Conservation (phyloP, 352 stramenopile genomes). For the Globisporangium cederbergense region DNA sequence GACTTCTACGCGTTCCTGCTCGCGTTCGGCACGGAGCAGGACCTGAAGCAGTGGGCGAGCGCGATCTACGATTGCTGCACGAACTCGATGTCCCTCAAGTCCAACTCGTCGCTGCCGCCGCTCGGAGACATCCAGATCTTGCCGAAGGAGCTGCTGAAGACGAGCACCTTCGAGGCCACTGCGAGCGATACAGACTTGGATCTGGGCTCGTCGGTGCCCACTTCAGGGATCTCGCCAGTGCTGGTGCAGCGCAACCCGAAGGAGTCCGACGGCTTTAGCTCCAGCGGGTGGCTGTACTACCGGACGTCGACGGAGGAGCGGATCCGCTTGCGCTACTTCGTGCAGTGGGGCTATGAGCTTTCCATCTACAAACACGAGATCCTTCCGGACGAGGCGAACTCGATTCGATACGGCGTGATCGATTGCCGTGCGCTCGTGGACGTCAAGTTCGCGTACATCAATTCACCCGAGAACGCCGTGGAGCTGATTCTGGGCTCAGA, state of each 20-base stretch:
- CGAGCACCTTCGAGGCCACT: slow-evolving; percentile 62
- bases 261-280: slow-evolving; percentile 44
- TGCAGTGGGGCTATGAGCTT: slow-evolving; percentile 85
- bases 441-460: slow-evolving; percentile 81
- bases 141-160: slow-evolving; percentile 85
- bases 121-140: slow-evolving; percentile 75
- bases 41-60: slow-evolving; percentile 69
- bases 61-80: slow-evolving; percentile 85
- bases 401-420: slow-evolving; percentile 86
- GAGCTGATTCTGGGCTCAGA: slow-evolving; percentile 73
- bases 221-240: slow-evolving; percentile 16
- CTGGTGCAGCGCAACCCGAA: slow-evolving; percentile 11
- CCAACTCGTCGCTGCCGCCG: slow-evolving; percentile 48
- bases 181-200: slow-evolving; percentile 40
- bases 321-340: slow-evolving; percentile 81
- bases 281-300: slow-evolving; percentile 84
- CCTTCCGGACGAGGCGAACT: slow-evolving; percentile 62
- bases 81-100: slow-evolving; percentile 86
- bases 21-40: slow-evolving; percentile 72
- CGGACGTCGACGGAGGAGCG: slow-evolving; percentile 80
- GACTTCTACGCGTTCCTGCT: slow-evolving; percentile 79
- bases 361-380: slow-evolving; percentile 91
- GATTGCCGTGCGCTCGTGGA: slow-evolving; percentile 80
- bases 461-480: slow-evolving; percentile 82
- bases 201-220: slow-evolving; percentile 13